Base-by-base conservation (phyloP, 441 rosid genomes). In the Erodium chrysanthum region DNA sequence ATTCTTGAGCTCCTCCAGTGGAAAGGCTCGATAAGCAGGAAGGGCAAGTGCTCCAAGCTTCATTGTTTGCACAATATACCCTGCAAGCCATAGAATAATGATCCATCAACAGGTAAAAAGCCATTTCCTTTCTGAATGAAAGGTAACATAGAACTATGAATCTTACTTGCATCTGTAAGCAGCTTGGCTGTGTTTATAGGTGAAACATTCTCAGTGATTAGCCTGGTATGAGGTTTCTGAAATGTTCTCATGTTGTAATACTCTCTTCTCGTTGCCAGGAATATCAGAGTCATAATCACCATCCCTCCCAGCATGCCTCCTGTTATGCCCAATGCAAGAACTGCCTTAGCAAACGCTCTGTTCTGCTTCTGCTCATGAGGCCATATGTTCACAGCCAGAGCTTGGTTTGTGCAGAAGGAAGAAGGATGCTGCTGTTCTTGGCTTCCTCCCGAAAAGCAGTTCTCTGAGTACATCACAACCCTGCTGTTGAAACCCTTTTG, bases 131-230 rank as follows among this genome's bases (percentile, higher is more conserved):
- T 31, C 35, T 31, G 14, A 40, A 10, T 48, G 23, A 14, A 8
- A 22, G 54, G 63, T 20, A 21, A 42, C 21, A 9, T 15, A 50
- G 66, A 58, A 68, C 18, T 9, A 42, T 5, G 21, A 58, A 61
- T 67, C 86, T 80, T 75, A 83, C 91, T 80, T 70, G 87, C 89
- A 77, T 86, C 85, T 22, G 87, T 82, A 18, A 86, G 82, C 62
- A 86, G 73, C 81, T 82, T 84, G 23, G 78, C 72, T 14, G 81
- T 74, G 78, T 79, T 77, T 2, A 65, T 5, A 6, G 75, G 65
- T 4, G 81, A 70, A 5, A 66, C 77, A 9, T 79, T 80, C 72
- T 78, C 83, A 22, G 27, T 54, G 8, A 73, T 78, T 7, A 75
- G 40, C 77, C 75, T 79, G 20, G 77, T 65, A 5, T 69, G 68